Evolutionary conservation across 345 rosid genomes (phyloP), one percentile per base, ranked within the genome.

Genomic region (Boechera retrofracta): DNA sequence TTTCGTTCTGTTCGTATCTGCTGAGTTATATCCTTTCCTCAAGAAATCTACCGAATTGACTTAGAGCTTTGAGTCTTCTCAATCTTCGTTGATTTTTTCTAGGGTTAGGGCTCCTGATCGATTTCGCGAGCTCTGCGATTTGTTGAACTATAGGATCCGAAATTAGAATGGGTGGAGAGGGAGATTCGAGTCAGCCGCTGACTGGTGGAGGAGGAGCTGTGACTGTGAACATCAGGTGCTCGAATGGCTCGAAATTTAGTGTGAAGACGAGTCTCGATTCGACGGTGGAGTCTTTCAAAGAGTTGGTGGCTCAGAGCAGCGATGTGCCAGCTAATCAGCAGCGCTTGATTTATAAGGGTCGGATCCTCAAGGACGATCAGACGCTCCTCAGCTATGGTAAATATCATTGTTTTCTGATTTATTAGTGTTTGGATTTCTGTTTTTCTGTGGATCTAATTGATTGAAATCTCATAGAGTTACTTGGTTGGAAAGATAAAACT

Each of bases 311-410:
- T n/a, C 84, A 76, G 81, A 86, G 68, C 69, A 85, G 91, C 74
- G 94, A 87, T n/a, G 80, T 86, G 12, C 92, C 92, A 21, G 89
- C 92, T 18, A 84, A 89, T 71, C 94, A 89, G 76, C 97, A 89
- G 81, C 86, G 92, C 4, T 67, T 91, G 89, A 91, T 91, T 84
- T 91, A 89, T 69, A 91, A 89, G 71, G 94, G 97, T 13, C 97
- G 97, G 71, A 89, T 91, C 73, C 81, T 91, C 69, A 91, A 91
- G 79, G 97, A 91, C 69, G 94, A 86, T 69, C 91, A 88, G 63
- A 76, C 89, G 41, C 92, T 91, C n/a, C 82, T 72, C 38, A 87
- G 89, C 79, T 91, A 91, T 80, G 97, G 97, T 91, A 58, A 24
- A 28, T 28, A 28, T 28, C 29, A 28, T 28, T 2, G 29, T 67